Evolutionary conservation across 2,329 filamentous ascomycete species (phyloP), one percentile per base, ranked within the genome.

Genomic region (Pleomassaria siparia): DNA sequence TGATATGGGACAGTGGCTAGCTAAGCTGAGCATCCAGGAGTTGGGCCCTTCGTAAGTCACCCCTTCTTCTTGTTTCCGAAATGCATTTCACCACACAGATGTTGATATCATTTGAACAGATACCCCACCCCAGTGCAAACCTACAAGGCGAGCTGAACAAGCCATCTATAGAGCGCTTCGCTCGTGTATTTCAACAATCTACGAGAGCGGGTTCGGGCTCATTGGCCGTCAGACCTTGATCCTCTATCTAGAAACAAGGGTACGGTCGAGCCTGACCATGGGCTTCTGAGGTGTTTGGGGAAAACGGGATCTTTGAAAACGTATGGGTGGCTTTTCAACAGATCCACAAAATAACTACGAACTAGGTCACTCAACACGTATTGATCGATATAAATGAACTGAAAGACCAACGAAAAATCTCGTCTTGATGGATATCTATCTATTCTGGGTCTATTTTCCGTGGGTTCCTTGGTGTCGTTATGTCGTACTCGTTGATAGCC

Each of bases 1-100:
- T 61, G 88, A 96, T 72, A 89, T 94, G 82, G 94, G 94, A 56
- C 91, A 96, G 76, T 99, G 94, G 94, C 83, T 99, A 58, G 94
- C 94, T 41, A 87, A 87, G 67, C 80, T 96, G 66, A 94, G 91
- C 80, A 92, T 99, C 72, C 86, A 92, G 78, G 91, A 97, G 77
- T 80, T 96, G 63, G 94, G 94, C 64, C 91, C 92, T 75, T 94
- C 91, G 87, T 97, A 87, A 29, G 49, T 47, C n/a, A 22, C 12
- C 26, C 15, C 15, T 18, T 18, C 16, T 18, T 18, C 15, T 16
- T 4, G 5, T 20, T 13, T 9, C 6, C 25, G 21, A 15, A 12
- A 4, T 7, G 13, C 26, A 8, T 43, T 29, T 54, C 15, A 54
- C 35, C n/a, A 22, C 12, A 13, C 16, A 1, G 16, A 8, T 35